Percentiles rank a stretch among this genome's conserved stretches.
Evolutionary conservation across 305 asterid species (phyloP).

Genomic region (Coffea humblotiana): DNA sequence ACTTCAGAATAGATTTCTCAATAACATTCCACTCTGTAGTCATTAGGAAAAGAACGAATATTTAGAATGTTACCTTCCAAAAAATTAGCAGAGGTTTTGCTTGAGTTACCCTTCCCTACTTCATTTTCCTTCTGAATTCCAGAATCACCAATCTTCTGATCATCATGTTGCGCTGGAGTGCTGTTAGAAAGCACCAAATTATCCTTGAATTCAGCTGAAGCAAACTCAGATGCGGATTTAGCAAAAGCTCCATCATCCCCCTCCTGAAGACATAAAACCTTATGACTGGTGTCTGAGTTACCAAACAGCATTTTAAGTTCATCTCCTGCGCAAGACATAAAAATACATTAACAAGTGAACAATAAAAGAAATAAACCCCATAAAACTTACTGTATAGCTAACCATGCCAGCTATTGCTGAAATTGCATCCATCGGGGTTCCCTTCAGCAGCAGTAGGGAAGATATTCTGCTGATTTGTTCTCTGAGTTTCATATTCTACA

Average conservation of each 20-base stretch:
- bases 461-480: not conserved
- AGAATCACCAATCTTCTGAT: not conserved
- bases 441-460: not conserved
- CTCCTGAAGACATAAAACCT: not conserved
- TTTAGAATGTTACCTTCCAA: not conserved
- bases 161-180: not conserved
- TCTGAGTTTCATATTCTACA: not conserved
- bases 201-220: not conserved
- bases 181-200: not conserved
- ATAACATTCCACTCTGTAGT: not conserved
- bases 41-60: not conserved
- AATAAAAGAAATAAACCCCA: not conserved
- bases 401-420: not conserved
- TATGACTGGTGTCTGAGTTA: not conserved
- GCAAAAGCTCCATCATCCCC: not conserved
- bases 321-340: not conserved
- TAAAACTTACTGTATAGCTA: not conserved
- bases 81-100: not conserved
- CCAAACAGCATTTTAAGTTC: not conserved
- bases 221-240: not conserved
- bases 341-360: not conserved
- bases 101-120: not conserved
- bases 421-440: not conserved
- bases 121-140: not conserved
- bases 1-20: not conserved